Base-by-base conservation (phyloP, 305 asterid species). In the Fraxinus nigra region DNA sequence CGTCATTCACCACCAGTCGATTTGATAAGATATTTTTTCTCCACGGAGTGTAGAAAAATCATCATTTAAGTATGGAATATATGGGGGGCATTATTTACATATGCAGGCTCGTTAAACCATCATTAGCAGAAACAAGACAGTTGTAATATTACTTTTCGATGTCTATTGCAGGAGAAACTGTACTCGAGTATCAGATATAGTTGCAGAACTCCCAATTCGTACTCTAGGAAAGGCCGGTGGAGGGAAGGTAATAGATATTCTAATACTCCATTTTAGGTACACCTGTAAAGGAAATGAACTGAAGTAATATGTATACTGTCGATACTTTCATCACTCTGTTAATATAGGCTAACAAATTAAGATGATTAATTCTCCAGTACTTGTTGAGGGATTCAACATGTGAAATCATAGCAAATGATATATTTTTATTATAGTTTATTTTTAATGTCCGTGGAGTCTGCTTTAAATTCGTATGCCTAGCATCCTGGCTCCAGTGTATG, bases 151-250 rank as follows among this genome's bases (percentile, higher is more conserved):
- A 77, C 24, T 16, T 72, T 18, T 30, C 54, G 69, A 18, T 75
- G 48, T 18, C 77, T 38, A 56, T 70, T 84, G 86, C 89, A 88
- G 91, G 91, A 81, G 91, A 88, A 86, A 85, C 91, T 82, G 86
- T 81, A 48, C 78, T 86, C 34, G 88, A 86, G 85, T 84, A 86
- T 77, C 88, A 88, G 84, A 76, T 76, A 8, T 88, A 84, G 81
- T 80, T 81, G 20, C 74, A 67, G 37, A 26, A 10, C 35, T 28
- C 72, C 33, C 69, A 22, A 59, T 9, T 59, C 0, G 32, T 20
- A 26, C 72, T 26, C 14, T 65, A 65, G 74, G 37, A 67, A 67
- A 67, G 74, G 74, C 18, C 0, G 37, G 74, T 11, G 37, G 30
- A 7, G 18, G 32, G 72, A 67, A 67, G 74, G 74, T 67, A 28